Evolutionary conservation across 371 early-diverging fungal genomes (phyloP).

Genomic region (Mortierella sp.): DNA sequence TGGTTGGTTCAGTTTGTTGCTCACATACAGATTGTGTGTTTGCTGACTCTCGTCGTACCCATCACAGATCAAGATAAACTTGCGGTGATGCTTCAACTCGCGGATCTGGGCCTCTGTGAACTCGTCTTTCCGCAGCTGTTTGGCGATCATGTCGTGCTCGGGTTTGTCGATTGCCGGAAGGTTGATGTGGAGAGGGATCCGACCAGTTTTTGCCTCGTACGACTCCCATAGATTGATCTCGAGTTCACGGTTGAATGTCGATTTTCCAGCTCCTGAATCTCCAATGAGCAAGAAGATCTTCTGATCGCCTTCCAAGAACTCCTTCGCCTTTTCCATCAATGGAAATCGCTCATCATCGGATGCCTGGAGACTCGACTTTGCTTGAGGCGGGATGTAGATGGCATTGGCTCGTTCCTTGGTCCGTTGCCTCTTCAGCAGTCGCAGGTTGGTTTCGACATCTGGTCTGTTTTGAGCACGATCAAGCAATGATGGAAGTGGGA

Average conservation of each 20-base stretch:
- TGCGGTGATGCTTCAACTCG: not conserved
- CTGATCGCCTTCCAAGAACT: not conserved
- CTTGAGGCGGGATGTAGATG: slow-evolving; percentile 4
- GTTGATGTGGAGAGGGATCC: slow-evolving; percentile 6
- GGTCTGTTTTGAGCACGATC: not conserved
- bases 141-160: not conserved
- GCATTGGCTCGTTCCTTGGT: not conserved
- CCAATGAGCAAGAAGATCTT: slow-evolving; percentile 9
- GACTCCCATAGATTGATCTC: slow-evolving; percentile 3
- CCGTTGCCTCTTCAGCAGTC: not conserved
- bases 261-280: slow-evolving; percentile 16
- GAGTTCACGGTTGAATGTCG: slow-evolving; percentile 8
- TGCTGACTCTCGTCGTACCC: too few relatives aligned
- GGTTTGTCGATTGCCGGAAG: too few relatives aligned
- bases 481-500: not conserved
- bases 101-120: slow-evolving; percentile 1
- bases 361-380: not conserved
- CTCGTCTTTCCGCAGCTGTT: not conserved
- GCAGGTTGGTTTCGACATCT: not conserved
- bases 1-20: slow-evolving; percentile 3
- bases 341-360: not conserved
- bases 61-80: too few relatives aligned
- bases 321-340: not conserved
- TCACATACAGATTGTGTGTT: not conserved
- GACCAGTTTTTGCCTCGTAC: slow-evolving; percentile 1